A percentile compares a stretch with the other conserved stretches of the same genome.
phyloP scores from a whole-genome alignment of 2,329 filamentous ascomycete species.

The Phyllosticta ampelicida region DNA sequence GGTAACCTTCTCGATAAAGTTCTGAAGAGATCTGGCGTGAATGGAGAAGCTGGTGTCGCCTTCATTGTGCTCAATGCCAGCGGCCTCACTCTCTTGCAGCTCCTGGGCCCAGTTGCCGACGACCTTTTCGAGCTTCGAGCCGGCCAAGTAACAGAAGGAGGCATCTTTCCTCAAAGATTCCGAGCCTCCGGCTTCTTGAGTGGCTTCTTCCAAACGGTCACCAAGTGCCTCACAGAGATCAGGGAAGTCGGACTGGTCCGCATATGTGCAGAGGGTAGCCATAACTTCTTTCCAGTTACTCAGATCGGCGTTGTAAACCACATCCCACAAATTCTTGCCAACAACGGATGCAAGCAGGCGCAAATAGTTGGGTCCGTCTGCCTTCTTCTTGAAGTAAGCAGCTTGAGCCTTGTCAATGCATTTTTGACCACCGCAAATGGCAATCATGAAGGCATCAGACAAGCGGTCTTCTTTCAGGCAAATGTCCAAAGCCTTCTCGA shows the following conservation, averaged over 20 bases:
- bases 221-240: conserved; percentile 92
- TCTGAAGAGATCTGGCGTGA: conserved; percentile 77
- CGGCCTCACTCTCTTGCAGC: conserved; percentile 71
- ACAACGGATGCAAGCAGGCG: conserved; percentile 85
- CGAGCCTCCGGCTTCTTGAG: conserved; percentile 33
- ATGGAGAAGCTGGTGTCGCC: conserved; percentile 81
- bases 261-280: conserved; percentile 91
- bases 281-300: conserved; percentile 95
- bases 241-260: conserved; percentile 79
- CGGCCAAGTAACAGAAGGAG: conserved; percentile 90
- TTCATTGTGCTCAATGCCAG: conserved; percentile 55
- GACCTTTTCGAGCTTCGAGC: conserved; percentile 95
- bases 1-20: conserved; percentile 96
- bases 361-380: conserved; percentile 78
- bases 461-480: conserved; percentile 82
- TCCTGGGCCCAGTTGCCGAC: conserved; percentile 89
- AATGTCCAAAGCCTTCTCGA: conserved; percentile 78
- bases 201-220: conserved; percentile 70
- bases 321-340: conserved; percentile 93
- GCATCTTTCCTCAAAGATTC: conserved; percentile 61
- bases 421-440: conserved; percentile 88
- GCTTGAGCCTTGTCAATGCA: conserved; percentile 90
- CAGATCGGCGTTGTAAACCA: conserved; percentile 91
- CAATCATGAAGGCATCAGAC: conserved; percentile 95
- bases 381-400: conserved; percentile 76